Evolutionary conservation across 495 filamentous ascomycete species (phyloP).

Genomic region (Talaromyces proteolyticus): DNA sequence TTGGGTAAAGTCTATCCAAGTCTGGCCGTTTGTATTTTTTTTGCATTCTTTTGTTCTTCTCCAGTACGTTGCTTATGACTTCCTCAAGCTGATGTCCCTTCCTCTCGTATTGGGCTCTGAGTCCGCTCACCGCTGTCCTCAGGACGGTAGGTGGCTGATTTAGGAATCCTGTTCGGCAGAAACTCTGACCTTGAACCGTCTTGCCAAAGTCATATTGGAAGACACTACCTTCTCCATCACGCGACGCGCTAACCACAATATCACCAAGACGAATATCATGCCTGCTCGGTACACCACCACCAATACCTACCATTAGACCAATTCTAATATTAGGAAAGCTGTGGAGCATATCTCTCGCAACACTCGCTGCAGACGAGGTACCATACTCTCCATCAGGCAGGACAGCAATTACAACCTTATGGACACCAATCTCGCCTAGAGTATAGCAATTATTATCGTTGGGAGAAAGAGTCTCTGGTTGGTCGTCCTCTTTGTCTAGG

Average conservation of each 20-base stretch:
- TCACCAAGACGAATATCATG: conserved; percentile 18
- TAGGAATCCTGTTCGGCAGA: neutral
- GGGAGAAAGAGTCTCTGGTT: neutral
- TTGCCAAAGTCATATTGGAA: conserved; percentile 11
- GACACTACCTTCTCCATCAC: neutral
- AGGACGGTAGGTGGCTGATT: conserved; percentile 10
- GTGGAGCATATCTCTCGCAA: conserved; percentile 23
- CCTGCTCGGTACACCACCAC: conserved; percentile 17
- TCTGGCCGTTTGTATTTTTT: conserved; percentile 12
- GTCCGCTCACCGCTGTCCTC: conserved; percentile 6
- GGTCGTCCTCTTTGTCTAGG: conserved; percentile 27
- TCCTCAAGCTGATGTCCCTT: conserved; percentile 11
- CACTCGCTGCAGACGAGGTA: conserved; percentile 13
- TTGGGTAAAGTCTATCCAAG: conserved; percentile 22
- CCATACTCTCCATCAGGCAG: conserved; percentile 21
- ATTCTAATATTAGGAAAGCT: conserved; percentile 28
- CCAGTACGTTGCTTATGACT: conserved; percentile 5
- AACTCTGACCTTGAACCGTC: neutral
- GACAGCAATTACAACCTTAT: conserved; percentile 26
- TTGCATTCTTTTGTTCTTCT: conserved; percentile 8
- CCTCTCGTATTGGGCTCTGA: conserved; percentile 7
- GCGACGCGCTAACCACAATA: conserved; percentile 9
- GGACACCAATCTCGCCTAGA: conserved; percentile 24
- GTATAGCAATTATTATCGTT: conserved; percentile 26
- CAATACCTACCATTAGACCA: conserved; percentile 24